Base-by-base conservation (phyloP, 2,329 filamentous ascomycete genomes). In the Fusarium secorum region DNA sequence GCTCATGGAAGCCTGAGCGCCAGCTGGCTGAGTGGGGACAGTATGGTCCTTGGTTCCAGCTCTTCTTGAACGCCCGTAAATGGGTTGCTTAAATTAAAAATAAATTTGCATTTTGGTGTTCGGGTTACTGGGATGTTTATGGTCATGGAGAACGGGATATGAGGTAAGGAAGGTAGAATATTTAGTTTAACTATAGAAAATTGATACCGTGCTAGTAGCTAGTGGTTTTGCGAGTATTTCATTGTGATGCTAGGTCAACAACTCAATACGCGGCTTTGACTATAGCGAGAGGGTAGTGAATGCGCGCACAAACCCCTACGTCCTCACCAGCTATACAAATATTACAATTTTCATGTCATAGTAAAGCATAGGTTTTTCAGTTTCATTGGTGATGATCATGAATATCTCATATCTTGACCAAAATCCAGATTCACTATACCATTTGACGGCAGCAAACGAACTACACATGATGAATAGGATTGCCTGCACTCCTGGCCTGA, bases 21-120 rank as follows among this genome's bases (percentile, higher is more conserved):
- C 84, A 89, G 64, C 69, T 85, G 10, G 87, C 88, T 17, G 85
- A 90, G 68, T 95, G 92, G 92, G 93, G 92, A 32, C 91, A 94
- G 73, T 91, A 91, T 78, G 93, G 93, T 2, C 94, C 95, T 24
- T 97, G 94, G 94, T 85, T 91, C 70, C 87, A 93, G 77, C 86
- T 97, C 83, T 97, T 97, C 84, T 90, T 90, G 83, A 97, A 93
- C 78, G 94, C 93, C 10, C 91, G 95, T 79, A 88, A 90, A 80
- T 97, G 95, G 95, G 92, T 97, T 76, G 93, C 93, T 58, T 89
- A 81, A 62, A 41, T 22, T 17, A 39, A 66, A 65, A 62, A 61
- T 20, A 62, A 58, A 42, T 41, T 33, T 63, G 60, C 45, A 49
- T 71, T 61, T 54, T 18, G 68, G 68, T 72, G 69, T 71, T 72